Evolutionary conservation across 2,329 filamentous ascomycete genomes (phyloP), one percentile per base, ranked within the genome.

Genomic region (Ceratocystis alfenasii): DNA sequence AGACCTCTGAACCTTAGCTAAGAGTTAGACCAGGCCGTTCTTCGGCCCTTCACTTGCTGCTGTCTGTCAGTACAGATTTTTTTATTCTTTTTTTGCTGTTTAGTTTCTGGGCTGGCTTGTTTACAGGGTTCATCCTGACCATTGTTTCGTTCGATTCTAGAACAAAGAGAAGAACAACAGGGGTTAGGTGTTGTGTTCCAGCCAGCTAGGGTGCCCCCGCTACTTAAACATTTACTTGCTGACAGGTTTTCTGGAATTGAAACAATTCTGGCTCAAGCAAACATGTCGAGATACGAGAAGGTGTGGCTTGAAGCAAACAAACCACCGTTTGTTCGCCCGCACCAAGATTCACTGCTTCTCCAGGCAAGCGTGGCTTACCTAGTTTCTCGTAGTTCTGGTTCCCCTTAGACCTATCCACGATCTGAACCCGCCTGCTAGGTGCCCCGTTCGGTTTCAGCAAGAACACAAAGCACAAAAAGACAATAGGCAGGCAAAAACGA

Each of bases 91-190:
- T 7, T n/a, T 3, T 17, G 22, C 8, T 6, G 15, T 20, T 28
- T 53, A 25, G 36, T 41, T 12, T 15, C 48, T 10, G 2, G 22
- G 4, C 36, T 41, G 36, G 3, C 48, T 25, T 28, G 20, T 2
- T 25, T 53, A 15, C 48, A 53, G 48, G 48, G 48, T 28, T 28
- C 20, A 25, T 25, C 48, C 55, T 30, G 30, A 20, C 55, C 28
- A 59, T 59, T 59, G 55, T 59, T 59, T 59, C 48, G 22, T 17
- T 59, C 6, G n/a, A 59, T 7, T 59, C 55, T 33, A 33, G 55
- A 36, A 59, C 12, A 59, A 59, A 20, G 28, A 53, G 48, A 53
- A 53, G 46, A 48, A 48, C 1, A 48, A 48, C 20, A 53, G 15
- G 48, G 22, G 8, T 1, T 25, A 12, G 10, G 22, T 41, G 36